Conservation (phyloP, 495 filamentous ascomycete species). For the Talaromyces nanjingensis region DNA sequence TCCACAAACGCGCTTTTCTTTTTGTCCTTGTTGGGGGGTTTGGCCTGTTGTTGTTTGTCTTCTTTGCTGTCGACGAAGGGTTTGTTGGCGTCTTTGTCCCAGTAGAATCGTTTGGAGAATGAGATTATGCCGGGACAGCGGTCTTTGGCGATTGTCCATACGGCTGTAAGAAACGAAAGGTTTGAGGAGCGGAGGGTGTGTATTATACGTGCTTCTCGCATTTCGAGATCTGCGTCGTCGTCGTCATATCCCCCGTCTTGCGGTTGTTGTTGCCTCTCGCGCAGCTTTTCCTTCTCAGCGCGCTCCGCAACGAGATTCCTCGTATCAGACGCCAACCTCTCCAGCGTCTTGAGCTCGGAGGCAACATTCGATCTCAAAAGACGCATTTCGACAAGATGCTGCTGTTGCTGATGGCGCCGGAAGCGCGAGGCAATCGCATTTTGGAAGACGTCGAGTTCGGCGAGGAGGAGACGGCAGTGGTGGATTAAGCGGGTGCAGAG, state of each 20-base stretch:
- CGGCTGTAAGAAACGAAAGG: constrained; percentile 47
- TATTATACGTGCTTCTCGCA: constrained; percentile 15
- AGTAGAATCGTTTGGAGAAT: constrained; percentile 49
- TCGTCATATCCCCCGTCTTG: constrained; percentile 6
- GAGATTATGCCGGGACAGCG: constrained; percentile 42
- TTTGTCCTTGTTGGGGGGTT: constrained; percentile 29
- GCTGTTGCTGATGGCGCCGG: constrained; percentile 34
- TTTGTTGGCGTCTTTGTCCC: constrained; percentile 30
- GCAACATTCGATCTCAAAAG: constrained; percentile 41
- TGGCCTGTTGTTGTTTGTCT: neutral
- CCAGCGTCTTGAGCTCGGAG: constrained; percentile 42
- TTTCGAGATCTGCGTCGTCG: neutral
- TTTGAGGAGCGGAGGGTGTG: constrained; percentile 52
- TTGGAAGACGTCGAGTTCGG: constrained; percentile 42
- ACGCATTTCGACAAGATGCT: constrained; percentile 39
- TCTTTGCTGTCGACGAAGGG: constrained; percentile 15
- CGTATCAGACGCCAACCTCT: constrained; percentile 35
- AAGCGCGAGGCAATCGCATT: constrained; percentile 33
- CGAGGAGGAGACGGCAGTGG: constrained; percentile 36
- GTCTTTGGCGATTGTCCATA: constrained; percentile 46
- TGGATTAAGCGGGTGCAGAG: constrained; percentile 25
- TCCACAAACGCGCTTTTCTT: constrained; percentile 39
- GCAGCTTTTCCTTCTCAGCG: constrained; percentile 8
- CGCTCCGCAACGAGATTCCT: constrained; percentile 3
- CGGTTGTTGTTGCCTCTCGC: neutral